Evolutionary conservation across 768 basidiomycete genomes (phyloP).

Genomic region (Chalciporus sphaerocephalus): DNA sequence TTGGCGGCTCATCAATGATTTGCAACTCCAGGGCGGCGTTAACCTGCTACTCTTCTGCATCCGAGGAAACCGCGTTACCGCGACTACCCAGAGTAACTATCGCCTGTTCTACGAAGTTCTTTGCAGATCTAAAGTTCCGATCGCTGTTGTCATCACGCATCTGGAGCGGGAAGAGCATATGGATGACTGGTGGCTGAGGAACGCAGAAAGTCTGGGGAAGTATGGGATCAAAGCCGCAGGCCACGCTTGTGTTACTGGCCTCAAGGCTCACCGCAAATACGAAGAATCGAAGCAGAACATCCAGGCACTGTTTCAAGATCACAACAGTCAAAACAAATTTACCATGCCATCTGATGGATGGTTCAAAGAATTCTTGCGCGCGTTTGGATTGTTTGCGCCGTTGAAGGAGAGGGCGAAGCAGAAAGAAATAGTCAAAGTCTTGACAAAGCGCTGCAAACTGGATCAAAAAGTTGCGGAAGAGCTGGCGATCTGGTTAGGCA

Average conservation of each 20-base stretch:
- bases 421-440: slow-evolving; percentile 22
- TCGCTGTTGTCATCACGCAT: slow-evolving; percentile 36
- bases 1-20: slow-evolving; percentile 30
- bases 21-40: slow-evolving; percentile 33
- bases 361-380: slow-evolving; percentile 22
- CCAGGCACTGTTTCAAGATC: slow-evolving; percentile 10
- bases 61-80: slow-evolving; percentile 38
- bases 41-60: slow-evolving; percentile 41
- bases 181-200: slow-evolving; percentile 35
- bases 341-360: slow-evolving; percentile 26
- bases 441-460: slow-evolving; percentile 30
- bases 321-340: slow-evolving; percentile 15
- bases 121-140: slow-evolving; percentile 32
- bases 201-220: slow-evolving; percentile 19
- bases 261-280: slow-evolving; percentile 29
- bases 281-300: slow-evolving; percentile 19
- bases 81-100: slow-evolving; percentile 37
- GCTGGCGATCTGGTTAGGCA: slow-evolving; percentile 18
- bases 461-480: slow-evolving; percentile 17
- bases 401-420: slow-evolving; percentile 20
- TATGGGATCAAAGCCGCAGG: slow-evolving; percentile 26
- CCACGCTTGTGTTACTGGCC: slow-evolving; percentile 36
- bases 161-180: slow-evolving; percentile 35
- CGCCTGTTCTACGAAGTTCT: slow-evolving; percentile 40
- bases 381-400: slow-evolving; percentile 22